A percentile compares a stretch with the other conserved stretches of the same genome.
Evolutionary conservation across 2,329 filamentous ascomycete genomes (phyloP).

Genomic region (Davidsoniella neocaledoniae): DNA sequence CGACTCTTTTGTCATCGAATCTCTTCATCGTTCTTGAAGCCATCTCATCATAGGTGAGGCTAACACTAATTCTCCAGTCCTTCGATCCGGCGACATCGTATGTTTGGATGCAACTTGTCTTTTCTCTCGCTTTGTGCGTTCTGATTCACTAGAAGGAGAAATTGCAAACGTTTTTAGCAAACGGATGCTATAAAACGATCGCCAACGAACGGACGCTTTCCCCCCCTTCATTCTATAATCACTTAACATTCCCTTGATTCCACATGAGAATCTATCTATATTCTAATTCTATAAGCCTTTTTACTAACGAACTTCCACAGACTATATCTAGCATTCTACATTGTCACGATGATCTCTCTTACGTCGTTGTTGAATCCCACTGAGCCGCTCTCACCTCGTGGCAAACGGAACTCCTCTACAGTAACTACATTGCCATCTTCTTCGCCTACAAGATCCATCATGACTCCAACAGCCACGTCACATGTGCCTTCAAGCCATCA

Average conservation of each 20-base stretch:
- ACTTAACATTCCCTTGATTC: not conserved
- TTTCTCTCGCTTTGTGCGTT: no score
- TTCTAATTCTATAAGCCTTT: no score
- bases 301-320: no score
- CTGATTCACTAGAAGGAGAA: no score
- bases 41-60: not conserved
- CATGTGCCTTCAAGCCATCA: no score
- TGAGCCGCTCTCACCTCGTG: conserved; percentile 24
- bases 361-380: conserved; percentile 50
- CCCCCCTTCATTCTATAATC: not conserved
- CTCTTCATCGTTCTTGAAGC: not conserved
- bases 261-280: no score
- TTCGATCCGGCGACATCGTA: no score
- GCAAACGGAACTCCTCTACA: not conserved
- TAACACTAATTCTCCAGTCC: no score
- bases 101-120: no score
- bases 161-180: not conserved
- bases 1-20: not conserved
- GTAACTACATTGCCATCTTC: not conserved
- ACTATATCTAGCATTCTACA: no score
- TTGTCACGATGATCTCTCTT: conserved; percentile 40
- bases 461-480: not conserved
- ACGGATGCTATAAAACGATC: not conserved
- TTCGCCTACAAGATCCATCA: not conserved
- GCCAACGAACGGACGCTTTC: not conserved